Evolutionary conservation across 768 basidiomycete genomes (phyloP).

Genomic region (Trametes cingulata): DNA sequence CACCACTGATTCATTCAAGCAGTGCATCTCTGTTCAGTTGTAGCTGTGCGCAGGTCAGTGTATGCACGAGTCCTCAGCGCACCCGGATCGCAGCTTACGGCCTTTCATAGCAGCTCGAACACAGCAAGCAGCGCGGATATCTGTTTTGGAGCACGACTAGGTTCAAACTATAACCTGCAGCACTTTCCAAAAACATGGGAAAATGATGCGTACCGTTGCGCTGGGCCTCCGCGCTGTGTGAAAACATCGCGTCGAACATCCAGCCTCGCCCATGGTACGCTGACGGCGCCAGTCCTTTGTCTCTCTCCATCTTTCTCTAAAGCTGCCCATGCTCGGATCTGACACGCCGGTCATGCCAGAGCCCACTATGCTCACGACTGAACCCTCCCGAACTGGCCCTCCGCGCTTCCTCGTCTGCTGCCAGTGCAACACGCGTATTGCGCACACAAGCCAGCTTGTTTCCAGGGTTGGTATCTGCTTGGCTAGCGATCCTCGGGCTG

Average conservation of each 20-base stretch:
- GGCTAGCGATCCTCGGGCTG: background rate
- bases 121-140: background rate
- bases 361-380: conserved; percentile 1
- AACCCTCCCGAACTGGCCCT: conserved; percentile 8
- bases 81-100: background rate
- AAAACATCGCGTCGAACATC: conserved; percentile 8
- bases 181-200: conserved; percentile 4
- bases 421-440: conserved; percentile 14
- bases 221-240: conserved; percentile 14
- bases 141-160: background rate
- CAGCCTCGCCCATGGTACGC: conserved; percentile 10
- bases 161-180: background rate
- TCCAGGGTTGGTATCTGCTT: conserved; percentile 22
- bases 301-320: background rate
- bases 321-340: background rate
- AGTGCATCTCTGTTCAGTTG: background rate
- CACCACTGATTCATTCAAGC: conserved; percentile 2
- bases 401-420: conserved; percentile 13
- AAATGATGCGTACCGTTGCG: conserved; percentile 14
- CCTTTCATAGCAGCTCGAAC: background rate
- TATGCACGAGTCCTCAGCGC: no score
- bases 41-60: background rate
- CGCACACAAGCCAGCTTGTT: conserved; percentile 18
- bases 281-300: conserved; percentile 2
- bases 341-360: conserved; percentile 12